phyloP scores from a whole-genome alignment of 371 early-diverging fungal genomes.

The Rhizopus stolonifer region DNA sequence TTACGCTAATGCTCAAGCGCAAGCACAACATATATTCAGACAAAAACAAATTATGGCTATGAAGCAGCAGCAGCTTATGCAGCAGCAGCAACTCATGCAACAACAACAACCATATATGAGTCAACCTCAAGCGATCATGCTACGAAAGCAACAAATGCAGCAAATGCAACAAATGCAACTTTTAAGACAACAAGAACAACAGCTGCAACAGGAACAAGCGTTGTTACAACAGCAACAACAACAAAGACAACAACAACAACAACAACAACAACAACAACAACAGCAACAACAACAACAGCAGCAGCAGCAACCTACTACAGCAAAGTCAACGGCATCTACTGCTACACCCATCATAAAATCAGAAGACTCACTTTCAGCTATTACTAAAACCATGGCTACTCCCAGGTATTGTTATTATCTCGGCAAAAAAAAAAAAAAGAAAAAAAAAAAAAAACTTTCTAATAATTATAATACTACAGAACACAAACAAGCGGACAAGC shows the following conservation, averaged over 20 bases:
- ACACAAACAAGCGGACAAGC: conserved; percentile 34
- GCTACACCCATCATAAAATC: conserved; percentile 35
- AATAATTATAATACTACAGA: neutral
- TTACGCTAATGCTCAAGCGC: conserved; percentile 21
- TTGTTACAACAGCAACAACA: conserved; percentile 8
- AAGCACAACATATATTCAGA: conserved; percentile 29
- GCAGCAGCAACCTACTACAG: conserved; percentile 4
- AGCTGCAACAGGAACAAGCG: conserved; percentile 1
- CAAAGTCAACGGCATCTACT: conserved; percentile 6
- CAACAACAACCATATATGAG: conserved; percentile 6
- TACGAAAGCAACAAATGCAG: conserved; percentile 15
- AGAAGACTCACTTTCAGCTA: conserved; percentile 19
- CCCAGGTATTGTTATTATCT: conserved; percentile 9
- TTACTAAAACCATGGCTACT: conserved; percentile 6
- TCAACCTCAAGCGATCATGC: neutral
- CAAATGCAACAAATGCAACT: conserved; percentile 11
- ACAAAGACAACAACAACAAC: conserved; percentile 7
- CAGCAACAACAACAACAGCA: conserved; percentile 11
- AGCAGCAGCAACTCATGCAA: conserved; percentile 2
- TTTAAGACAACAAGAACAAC: conserved; percentile 6
- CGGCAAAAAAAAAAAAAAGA: no score
- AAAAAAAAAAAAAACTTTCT: no score
- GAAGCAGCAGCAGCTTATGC: conserved; percentile 11
- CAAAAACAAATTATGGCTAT: conserved; percentile 24
- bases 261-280: conserved; percentile 1